Evolutionary conservation across 1,284 basidiomycete species (phyloP), one percentile per base, ranked within the genome.

Genomic region (Pisolithus thermaeus): DNA sequence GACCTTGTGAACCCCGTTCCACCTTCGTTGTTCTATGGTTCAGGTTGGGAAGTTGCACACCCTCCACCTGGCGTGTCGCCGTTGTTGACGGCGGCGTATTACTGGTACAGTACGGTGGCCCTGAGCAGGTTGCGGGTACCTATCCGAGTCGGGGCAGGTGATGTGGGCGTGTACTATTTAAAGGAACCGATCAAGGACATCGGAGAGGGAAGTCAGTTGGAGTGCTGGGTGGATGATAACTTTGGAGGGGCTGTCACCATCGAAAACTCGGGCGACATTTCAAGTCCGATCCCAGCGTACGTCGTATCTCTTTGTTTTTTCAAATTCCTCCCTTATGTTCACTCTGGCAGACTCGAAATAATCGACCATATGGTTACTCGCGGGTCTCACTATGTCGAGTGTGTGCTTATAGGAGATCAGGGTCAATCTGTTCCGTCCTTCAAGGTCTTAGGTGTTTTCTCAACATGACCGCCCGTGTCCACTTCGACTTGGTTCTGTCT

Each of bases 1-100:
- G 93, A 97, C 67, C 75, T 97, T 41, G 90, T 97, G 66, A 96
- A 96, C 72, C 95, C 94, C 2, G 76, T 97, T 1, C 93, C 94
- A 11, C 82, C 86, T 0, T 89, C 87, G 23, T 73, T 95, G 56
- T 97, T 97, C 72, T 87, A 85, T 55, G 93, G 92, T 28, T 87
- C 86, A 0, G 95, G 94, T 3, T 97, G 94, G 93, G 74, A 77
- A 52, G 81, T 83, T 2, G 78, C 80, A 63, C 89, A 92, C 64
- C 90, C 92, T 1, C 62, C 72, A 2, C 70, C 76, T 40, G 70
- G 70, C 25, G 57, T 64, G 0, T 73, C 70, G 18, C 71, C 75
- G 40, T 64, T 78, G 45, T 66, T 74, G 53, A 79, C 79, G 28
- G 77, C 79, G 49, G 77, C 78, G 53, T 90, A 96, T 70, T 96